Evolutionary conservation across 2,329 filamentous ascomycete species (phyloP), one percentile per base, ranked within the genome.

Genomic region (Exophiala alcalophila): DNA sequence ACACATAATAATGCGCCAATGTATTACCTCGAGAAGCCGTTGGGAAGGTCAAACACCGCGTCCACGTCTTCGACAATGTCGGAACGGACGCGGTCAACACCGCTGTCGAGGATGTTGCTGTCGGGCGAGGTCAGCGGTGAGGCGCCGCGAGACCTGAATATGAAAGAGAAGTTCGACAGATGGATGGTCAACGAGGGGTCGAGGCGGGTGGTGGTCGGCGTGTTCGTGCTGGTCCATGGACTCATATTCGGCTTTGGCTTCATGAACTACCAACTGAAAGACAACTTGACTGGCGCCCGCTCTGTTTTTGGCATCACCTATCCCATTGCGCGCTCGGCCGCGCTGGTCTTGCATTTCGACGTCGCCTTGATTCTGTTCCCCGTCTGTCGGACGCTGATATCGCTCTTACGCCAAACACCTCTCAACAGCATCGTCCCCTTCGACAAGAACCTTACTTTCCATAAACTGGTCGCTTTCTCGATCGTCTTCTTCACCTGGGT

Each of bases 171-270:
- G 61, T 84, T 91, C 60, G 83, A 90, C 64, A 74, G 81, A 54
- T 92, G 86, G 86, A 90, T 92, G 86, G 83, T 91, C 49, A 91
- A 91, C 62, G 86, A 91, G 62, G 86, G 86, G 48, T 89, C 88
- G 63, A 76, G 84, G 61, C 74, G 84, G 78, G 74, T 91, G 80
- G 87, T 89, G 58, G 84, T 91, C 46, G 81, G 82, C 56, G 71
- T 86, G 37, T 92, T 91, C 65, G 75, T 84, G 57, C 61, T 84
- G 30, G 67, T 86, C 24, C 86, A 92, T 65, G 72, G 76, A 50
- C 78, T 90, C 69, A 80, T 92, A 27, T 92, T 91, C 60, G 74
- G 77, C 9, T 89, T 92, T 57, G 85, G 82, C 35, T 86, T 86
- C 63, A 77, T 90, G 64, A 83, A 91, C 63, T 92, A 87, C 60